A percentile compares a stretch with the other conserved stretches of the same genome.
Evolutionary conservation across 2,329 filamentous ascomycete genomes (phyloP).

Genomic region (Diplodia intermedia): DNA sequence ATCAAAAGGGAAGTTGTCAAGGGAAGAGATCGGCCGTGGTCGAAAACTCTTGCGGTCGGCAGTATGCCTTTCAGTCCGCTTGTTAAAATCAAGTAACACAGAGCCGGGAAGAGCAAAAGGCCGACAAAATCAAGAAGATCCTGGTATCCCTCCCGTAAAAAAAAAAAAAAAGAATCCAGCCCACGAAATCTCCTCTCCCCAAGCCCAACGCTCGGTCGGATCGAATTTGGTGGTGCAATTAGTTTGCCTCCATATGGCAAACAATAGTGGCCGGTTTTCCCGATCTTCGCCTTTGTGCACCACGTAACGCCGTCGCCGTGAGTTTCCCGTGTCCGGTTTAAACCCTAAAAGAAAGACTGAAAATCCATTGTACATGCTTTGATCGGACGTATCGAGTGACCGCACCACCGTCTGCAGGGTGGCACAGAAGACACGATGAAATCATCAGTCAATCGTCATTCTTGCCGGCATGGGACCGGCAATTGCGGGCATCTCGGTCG

Average conservation of each 20-base stretch:
- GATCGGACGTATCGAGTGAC: conserved; percentile 2
- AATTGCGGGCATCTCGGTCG: conserved; percentile 57
- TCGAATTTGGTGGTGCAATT: conserved; percentile 16
- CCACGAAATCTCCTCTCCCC: not conserved
- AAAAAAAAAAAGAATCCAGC: conserved; percentile 12
- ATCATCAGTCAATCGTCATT: conserved; percentile 48
- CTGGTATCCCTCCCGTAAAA: conserved; percentile 24
- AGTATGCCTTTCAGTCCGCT: conserved; percentile 7
- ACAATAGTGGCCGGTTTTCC: conserved; percentile 10
- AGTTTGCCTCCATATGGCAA: conserved; percentile 23
- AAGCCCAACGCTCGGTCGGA: conserved; percentile 21
- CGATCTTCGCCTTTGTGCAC: conserved; percentile 29
- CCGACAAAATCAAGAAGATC: conserved; percentile 16
- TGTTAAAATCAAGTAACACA: conserved; percentile 24
- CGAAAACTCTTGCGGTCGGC: conserved; percentile 16
- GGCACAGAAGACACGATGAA: not conserved
- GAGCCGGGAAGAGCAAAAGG: conserved; percentile 20
- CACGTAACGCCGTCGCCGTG: conserved; percentile 29
- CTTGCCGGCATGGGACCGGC: conserved; percentile 54
- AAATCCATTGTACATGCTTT: conserved; percentile 28
- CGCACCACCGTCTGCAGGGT: conserved; percentile 18
- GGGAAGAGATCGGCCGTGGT: conserved; percentile 11
- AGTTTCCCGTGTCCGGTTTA: conserved; percentile 7
- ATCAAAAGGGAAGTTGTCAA: conserved; percentile 3
- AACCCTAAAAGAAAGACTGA: conserved; percentile 11